Evolutionary conservation across 2,329 filamentous ascomycete genomes (phyloP).

Genomic region (Orbilia javanica): DNA sequence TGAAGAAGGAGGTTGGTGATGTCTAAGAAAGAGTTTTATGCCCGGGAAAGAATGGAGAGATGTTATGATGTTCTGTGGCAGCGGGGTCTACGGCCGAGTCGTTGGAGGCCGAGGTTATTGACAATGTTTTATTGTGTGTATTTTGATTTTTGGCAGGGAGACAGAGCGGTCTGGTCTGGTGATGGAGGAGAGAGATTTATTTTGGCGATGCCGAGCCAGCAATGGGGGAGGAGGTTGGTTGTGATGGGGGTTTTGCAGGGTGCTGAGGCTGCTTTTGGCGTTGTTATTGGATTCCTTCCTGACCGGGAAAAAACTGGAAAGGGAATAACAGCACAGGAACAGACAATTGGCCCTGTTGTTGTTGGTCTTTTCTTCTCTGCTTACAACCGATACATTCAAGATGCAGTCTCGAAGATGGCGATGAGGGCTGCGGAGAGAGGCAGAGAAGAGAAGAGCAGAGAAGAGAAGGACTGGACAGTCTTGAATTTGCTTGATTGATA

Average conservation of each 20-base stretch:
- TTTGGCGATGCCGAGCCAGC: constrained; percentile 37
- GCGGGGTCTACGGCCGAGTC: background rate
- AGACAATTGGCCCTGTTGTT: too few species aligned
- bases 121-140: background rate
- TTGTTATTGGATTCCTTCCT: constrained; percentile 42
- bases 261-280: constrained; percentile 46
- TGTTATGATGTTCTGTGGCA: background rate
- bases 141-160: background rate
- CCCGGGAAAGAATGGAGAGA: background rate
- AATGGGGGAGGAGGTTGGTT: constrained; percentile 46
- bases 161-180: too few species aligned
- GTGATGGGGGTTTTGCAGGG: constrained; percentile 33
- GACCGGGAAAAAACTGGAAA: constrained; percentile 6
- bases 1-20: constrained; percentile 21
- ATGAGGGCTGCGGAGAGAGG: constrained; percentile 14
- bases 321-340: background rate
- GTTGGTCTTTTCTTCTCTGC: too few species aligned
- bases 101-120: background rate
- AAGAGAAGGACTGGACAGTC: constrained; percentile 46
- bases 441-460: constrained; percentile 34
- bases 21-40: background rate
- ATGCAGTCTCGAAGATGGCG: background rate
- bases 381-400: constrained; percentile 10
- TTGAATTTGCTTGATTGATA: constrained; percentile 36
- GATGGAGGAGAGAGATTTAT: background rate